Evolutionary conservation across 148 eudicot genomes (phyloP).

Genomic region (Rhododendron williamsianum): DNA sequence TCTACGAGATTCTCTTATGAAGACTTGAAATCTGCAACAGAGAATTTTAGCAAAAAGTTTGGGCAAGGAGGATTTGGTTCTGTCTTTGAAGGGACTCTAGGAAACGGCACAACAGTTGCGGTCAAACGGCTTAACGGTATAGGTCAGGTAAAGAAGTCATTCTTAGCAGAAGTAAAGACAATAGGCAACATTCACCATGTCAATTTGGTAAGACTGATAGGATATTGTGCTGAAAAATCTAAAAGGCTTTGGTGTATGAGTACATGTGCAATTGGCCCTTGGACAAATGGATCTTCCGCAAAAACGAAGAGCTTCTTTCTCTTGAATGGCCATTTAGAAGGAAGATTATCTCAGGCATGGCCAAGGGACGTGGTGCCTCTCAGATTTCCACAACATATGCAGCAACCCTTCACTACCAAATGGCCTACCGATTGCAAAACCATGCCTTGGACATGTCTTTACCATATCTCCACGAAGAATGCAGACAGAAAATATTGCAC

Average conservation of each 20-base stretch:
- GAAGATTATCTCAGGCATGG: not conserved
- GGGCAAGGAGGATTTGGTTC: slow-evolving; percentile 9
- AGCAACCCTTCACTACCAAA: too few species aligned
- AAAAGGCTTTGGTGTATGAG: not conserved
- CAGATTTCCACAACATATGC: too few species aligned
- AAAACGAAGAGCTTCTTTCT: too few species aligned
- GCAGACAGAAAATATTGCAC: too few species aligned
- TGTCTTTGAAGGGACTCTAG: not conserved
- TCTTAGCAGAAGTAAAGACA: not conserved
- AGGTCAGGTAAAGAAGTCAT: not conserved
- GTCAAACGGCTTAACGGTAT: not conserved
- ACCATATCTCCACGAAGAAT: not conserved
- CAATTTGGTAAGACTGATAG: not conserved
- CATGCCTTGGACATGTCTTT: too few species aligned
- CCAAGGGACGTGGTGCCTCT: not conserved
- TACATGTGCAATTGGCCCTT: not conserved
- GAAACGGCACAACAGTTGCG: slow-evolving; percentile 8
- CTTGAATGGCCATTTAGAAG: too few species aligned
- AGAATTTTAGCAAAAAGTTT: not conserved
- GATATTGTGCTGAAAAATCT: not conserved
- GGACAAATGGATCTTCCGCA: too few species aligned
- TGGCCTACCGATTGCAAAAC: too few species aligned
- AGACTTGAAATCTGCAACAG: not conserved
- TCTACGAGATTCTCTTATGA: slow-evolving; percentile 13
- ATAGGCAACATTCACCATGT: slow-evolving; percentile 7